A percentile compares a stretch with the other conserved stretches of the same genome.
These are phyloP conservation scores for Camelina neglecta DNA, from an alignment of 345 rosid species.

Conservation along the genomic window DNA sequence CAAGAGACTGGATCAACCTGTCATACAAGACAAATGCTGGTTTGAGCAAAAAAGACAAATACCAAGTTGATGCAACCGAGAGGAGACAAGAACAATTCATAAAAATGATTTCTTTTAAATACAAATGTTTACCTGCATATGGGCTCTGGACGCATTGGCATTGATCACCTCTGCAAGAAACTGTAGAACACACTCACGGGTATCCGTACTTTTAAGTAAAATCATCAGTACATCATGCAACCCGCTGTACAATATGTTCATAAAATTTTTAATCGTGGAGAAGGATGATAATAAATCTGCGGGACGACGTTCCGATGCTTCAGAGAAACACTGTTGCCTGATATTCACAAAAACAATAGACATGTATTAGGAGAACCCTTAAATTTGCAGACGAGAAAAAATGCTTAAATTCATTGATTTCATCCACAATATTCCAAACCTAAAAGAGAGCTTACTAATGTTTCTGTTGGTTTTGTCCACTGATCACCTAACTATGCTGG, in stretches of 20 bases:
- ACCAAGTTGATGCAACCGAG: slow-evolving; percentile 21
- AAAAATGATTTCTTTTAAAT: neutral
- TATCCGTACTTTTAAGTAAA: slow-evolving; percentile 70
- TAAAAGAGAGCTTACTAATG: neutral
- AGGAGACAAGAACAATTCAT: slow-evolving; percentile 3
- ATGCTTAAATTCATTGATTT: neutral
- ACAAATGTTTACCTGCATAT: slow-evolving; percentile 69
- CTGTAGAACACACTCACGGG: slow-evolving; percentile 85
- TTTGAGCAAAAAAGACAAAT: slow-evolving; percentile 9
- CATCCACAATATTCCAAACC: neutral
- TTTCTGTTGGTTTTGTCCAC: neutral
- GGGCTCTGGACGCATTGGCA: slow-evolving; percentile 83
- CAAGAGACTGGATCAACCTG: slow-evolving; percentile 95
- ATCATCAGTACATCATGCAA: slow-evolving; percentile 70
- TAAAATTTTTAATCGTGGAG: slow-evolving; percentile 77
- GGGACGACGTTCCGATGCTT: slow-evolving; percentile 76
- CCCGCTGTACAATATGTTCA: slow-evolving; percentile 74
- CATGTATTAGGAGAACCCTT: slow-evolving; percentile 26
- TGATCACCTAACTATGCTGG: neutral
- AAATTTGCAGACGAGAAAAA: slow-evolving; percentile 10
- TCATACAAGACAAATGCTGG: slow-evolving; percentile 28
- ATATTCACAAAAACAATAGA: slow-evolving; percentile 38
- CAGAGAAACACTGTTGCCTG: slow-evolving; percentile 97
- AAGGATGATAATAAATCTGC: slow-evolving; percentile 89
- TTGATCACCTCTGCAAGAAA: slow-evolving; percentile 97